Evolutionary conservation across 2,329 filamentous ascomycete genomes (phyloP), one percentile per base, ranked within the genome.

Genomic region (Zymoseptoria brevis): DNA sequence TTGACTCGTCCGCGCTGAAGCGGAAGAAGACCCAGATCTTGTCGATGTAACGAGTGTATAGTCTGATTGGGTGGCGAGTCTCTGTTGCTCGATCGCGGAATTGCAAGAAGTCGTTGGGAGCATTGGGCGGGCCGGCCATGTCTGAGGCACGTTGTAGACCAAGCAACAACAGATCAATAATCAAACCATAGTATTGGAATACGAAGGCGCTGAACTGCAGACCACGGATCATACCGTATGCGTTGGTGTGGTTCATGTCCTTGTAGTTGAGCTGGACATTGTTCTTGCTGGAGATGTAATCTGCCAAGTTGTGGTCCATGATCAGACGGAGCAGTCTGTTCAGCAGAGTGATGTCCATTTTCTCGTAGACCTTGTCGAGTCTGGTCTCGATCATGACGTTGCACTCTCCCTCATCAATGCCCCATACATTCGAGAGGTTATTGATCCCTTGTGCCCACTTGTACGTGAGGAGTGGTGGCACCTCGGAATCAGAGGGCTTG

Each of bases 371-470:
- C 76, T 99, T 99, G n/a, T 94, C 96, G 2, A 99, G 79, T 68
- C 96, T 89, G 0, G 95, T 99, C 78, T 99, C 94, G 55, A 99
- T 92, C 87, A 99, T 91, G 63, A 99, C 94, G 67, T 96, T 96
- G 75, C 93, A 97, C 75, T 99, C 92, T 63, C 94, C 94, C 68
- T 97, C 88, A 51, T 90, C 85, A 19, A 89, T 89, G 70, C 95
- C 89, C 94, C 94, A 99, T 26, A 99, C 92, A 66, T 90, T 89
- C 68, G 91, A 89, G 53, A 99, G 79, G 71, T 99, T 99, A 80
- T 99, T 99, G 80, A 99, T 97, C 55, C 94, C 94, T 73, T 99
- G 95, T 1, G 94, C 92, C 95, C 95, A 99, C 75, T 99, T 99
- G 81, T 99, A 99, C 0, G 90, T 89, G 60, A 99, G 78, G 16